Evolutionary conservation across 805 yeast genomes (phyloP), one percentile per base, ranked within the genome.

Genomic region (Saccharomyces cerevisiae): DNA sequence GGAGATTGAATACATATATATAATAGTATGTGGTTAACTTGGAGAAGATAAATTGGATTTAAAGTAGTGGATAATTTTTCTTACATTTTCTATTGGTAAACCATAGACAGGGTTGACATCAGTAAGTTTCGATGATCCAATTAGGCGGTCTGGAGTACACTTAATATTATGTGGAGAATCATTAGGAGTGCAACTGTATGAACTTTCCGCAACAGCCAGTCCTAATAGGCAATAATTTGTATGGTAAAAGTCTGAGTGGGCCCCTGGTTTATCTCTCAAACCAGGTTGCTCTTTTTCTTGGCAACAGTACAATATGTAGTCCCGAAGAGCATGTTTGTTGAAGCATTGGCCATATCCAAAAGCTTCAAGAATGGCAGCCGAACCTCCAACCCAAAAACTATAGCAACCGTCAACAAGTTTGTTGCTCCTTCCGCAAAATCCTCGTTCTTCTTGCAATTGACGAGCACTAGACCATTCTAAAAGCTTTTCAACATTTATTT

Each of bases 381-480:
- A 67, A 0, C 89, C 95, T 1, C 98, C 98, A 1, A 90, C 85
- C 99, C 99, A 94, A 69, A 86, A 92, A 65, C 92, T 82, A 68
- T 94, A 94, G 69, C 99, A 94, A 0, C 96, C 97, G 67, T 94
- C 99, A 1, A 94, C 98, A 31, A 94, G 76, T 67, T 94, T 94
- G 68, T 92, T 92, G 0, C 96, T 81, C 53, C 99, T 79, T 0
- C 99, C 99, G 11, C 83, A 78, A 49, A 92, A 78, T 0, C 98
- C 97, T 11, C 92, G 95, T 65, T 89, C 97, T n/a, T 81, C 68
- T 21, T 70, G 70, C 53, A 76, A 73, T 67, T 94, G 99, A 46
- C 96, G 78, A 24, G 77, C 72, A 10, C 76, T 76, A 2, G 83
- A 75, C 99, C 99, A 94, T 52, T 76, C 66, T 2, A 81, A 57